Base-by-base conservation (phyloP, 2,329 filamentous ascomycete genomes). In the Diplodia mutila region DNA sequence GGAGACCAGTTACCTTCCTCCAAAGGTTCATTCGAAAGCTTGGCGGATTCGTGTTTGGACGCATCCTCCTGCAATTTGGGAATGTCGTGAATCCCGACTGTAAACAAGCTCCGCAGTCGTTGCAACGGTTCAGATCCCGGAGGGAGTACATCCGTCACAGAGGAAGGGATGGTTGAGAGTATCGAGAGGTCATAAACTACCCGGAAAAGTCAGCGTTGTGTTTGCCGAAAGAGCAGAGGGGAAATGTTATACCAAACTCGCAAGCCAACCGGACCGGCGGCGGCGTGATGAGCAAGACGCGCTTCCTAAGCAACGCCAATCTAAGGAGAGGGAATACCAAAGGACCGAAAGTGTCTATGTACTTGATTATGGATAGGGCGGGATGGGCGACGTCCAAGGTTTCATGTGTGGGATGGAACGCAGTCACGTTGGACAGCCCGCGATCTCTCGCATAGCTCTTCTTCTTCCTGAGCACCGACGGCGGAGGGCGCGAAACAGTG, bases 181-280 rank as follows among this genome's bases (percentile, higher is more conserved):
- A 98, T 86, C n/a, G 94, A 97, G 63, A 98, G 87, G 77, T 95
- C 89, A 80, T 98, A 99, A 70, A 98, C 95, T 94, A 70, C 23
- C n/a, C 18, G 9, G 12, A 25, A 7, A 34, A 16, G 42, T 69
- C 42, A 66, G 65, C 18, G 5, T 14, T 2, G 14, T 11, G 21
- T 23, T 25, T 11, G 12, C 11, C n/a, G 16, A 14, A 27, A 16
- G 6, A 9, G 25, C n/a, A 34, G 4, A 27, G 25, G n/a, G 11
- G 14, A 27, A 11, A 42, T 14, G 52, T 80, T 48, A 11, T 83
- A 97, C 94, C 93, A 84, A 94, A 97, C 79, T 97, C 92, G 81
- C 94, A 98, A 65, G 89, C 87, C 73, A 89, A 84, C 76, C 94
- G 90, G 25, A 99, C 93, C 0, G 95, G 95, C 12, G 94, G 90